Evolutionary conservation across 106 monocot genomes (phyloP), one percentile per base, ranked within the genome.

Genomic region (Acanthochlamys bracteata): DNA sequence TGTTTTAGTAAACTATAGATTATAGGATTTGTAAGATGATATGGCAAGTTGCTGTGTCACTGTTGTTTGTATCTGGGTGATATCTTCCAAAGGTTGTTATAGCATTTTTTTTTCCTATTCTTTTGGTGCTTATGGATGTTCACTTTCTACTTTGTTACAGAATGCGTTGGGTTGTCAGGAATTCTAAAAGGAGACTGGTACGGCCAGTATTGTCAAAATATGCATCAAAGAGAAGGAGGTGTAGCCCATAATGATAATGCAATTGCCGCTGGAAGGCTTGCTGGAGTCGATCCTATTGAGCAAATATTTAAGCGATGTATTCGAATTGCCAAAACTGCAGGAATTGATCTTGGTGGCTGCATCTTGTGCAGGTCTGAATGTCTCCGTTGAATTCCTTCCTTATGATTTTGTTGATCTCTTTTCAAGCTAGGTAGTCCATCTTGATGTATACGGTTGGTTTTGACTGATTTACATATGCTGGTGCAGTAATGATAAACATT

Each of bases 231-330:
- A 53, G 78, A 81, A 65, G 77, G 56, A 13, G 59, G 47, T 72
- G 41, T 81, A 13, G 60, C 67, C 10, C 39, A 65, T 72, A 85
- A 81, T 66, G 68, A 81, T 57, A 94, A 94, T 86, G 93, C 93
- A 14, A 81, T 83, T 70, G 89, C 89, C 68, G 89, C 86, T 71
- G 94, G 94, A 45, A 89, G 94, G 67, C 74, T 94, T 76, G 75
- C 78, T 14, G 89, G 94, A 56, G 81, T 84, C 46, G 94, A 94
- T 76, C 82, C 89, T 19, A 81, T 94, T 53, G 82, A 94, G 52
- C 67, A 89, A 65, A 94, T 94, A 27, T 68, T 86, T 66, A 66
- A 75, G 25, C 56, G 85, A 57, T 82, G 86, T 55, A 86, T 94
- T 49, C 86, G 89, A 42, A 80, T 86, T 79, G 84, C 82, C 54